Base-by-base conservation (phyloP, 441 rosid species). In the Adansonia grandidieri region DNA sequence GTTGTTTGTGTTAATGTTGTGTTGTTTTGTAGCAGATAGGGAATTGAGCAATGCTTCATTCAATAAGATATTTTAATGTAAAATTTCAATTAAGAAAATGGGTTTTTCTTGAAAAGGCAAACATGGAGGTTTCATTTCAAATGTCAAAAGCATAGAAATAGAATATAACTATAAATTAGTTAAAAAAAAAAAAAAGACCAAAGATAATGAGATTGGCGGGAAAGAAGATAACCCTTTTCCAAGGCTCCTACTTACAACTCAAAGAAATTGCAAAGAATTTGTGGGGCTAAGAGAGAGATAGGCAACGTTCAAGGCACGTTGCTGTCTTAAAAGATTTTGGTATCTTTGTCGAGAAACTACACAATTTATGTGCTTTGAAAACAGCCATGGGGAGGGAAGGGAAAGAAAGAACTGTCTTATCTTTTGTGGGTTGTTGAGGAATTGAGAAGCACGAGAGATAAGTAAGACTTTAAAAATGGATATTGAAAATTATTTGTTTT, bases 271-370 rank as follows among this genome's bases (percentile, higher is more conserved):
- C 28, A n/a, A 24, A 57, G 62, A 28, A 75, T 20, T 53, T 37
- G 78, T 63, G 82, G 84, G 76, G 79, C 56, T 50, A 82, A 32
- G 80, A 80, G 48, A 63, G 28, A 20, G 58, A 15, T 19, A 14
- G 7, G 67, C 71, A 79, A 20, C 84, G 84, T 78, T 61, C 42
- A 78, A 79, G 87, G 67, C 81, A 74, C 81, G 89, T 79, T 77
- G 84, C 83, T 84, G 75, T 80, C 77, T 69, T 77, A 44, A 82
- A 77, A 66, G 71, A 83, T 81, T 51, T 37, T 51, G 73, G 82
- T 22, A 83, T 85, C 85, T 77, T 62, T 79, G 88, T 83, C 82
- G 75, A 83, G 77, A 67, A 68, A 56, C 65, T 37, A 69, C 22
- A 58, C 58, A 50, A 69, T 76, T 81, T 80, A 63, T 75, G 63